Percentiles rank a stretch among this genome's conserved stretches.
Evolutionary conservation across 371 early-diverging fungal species (phyloP).

Genomic region (Entomophthora muscae): DNA sequence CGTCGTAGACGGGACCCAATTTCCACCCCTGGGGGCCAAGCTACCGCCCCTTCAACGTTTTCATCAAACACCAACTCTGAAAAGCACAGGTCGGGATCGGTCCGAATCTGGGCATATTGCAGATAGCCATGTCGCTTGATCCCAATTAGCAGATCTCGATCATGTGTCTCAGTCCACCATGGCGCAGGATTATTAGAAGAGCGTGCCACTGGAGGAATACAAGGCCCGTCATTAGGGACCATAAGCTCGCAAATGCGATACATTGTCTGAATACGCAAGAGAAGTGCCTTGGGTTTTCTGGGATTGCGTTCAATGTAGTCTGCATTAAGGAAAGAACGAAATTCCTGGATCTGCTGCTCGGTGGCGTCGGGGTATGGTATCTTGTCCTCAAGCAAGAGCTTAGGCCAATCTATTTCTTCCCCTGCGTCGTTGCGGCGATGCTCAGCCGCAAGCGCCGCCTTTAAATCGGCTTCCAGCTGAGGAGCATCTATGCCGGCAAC

Average conservation of each 20-base stretch:
- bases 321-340: conserved; percentile 36
- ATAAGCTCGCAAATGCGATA: conserved; percentile 44
- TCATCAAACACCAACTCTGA: conserved; percentile 30
- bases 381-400: conserved; percentile 15
- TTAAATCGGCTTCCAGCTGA: background rate
- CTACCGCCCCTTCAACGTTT: conserved; percentile 15
- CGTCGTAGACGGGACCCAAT: conserved; percentile 50
- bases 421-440: background rate
- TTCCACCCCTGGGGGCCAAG: conserved; percentile 47
- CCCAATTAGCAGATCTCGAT: conserved; percentile 59
- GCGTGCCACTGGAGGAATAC: conserved; percentile 30
- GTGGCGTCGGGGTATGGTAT: conserved; percentile 41
- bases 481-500: background rate
- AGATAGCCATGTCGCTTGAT: conserved; percentile 68
- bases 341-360: conserved; percentile 37
- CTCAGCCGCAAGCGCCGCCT: background rate
- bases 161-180: conserved; percentile 71
- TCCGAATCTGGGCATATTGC: conserved; percentile 45
- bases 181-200: conserved; percentile 30
- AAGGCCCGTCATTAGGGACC: conserved; percentile 28
- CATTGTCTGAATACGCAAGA: conserved; percentile 58
- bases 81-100: conserved; percentile 50
- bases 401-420: background rate
- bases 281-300: conserved; percentile 46
- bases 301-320: conserved; percentile 57